Evolutionary conservation across 176 grass and related monocot genomes (phyloP).

Genomic region (Triticum timopheevii): DNA sequence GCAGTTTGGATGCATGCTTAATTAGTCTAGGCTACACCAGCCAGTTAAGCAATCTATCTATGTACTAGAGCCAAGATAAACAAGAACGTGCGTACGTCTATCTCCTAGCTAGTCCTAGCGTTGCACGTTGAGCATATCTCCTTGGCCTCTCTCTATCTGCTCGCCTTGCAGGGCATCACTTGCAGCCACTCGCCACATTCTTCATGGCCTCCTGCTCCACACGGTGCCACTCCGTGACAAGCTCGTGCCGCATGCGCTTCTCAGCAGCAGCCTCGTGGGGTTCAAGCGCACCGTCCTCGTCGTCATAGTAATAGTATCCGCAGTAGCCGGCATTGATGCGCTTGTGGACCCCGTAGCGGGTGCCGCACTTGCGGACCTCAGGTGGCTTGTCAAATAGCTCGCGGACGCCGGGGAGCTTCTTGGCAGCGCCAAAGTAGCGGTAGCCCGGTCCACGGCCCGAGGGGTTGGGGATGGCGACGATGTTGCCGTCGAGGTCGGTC

Average conservation of each 20-base stretch:
- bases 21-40: constrained; percentile 12
- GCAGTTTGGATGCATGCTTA: not conserved
- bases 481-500: constrained; percentile 95
- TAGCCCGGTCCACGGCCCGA: constrained; percentile 84
- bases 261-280: constrained; percentile 66
- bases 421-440: constrained; percentile 91
- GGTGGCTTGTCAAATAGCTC: constrained; percentile 97
- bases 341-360: constrained; percentile 85
- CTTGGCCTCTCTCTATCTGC: constrained; percentile 67
- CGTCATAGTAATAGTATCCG: constrained; percentile 61
- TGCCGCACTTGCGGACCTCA: constrained; percentile 67
- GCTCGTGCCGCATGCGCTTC: constrained; percentile 55
- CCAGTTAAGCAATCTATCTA: not conserved
- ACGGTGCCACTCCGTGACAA: constrained; percentile 62
- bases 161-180: constrained; percentile 61
- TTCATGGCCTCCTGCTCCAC: constrained; percentile 87
- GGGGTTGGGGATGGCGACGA: constrained; percentile 83
- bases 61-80: constrained; percentile 9
- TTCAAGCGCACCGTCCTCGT: constrained; percentile 90
- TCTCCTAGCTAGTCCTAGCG: constrained; percentile 19
- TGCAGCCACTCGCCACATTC: constrained; percentile 63
- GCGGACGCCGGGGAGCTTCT: constrained; percentile 84
- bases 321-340: constrained; percentile 81
- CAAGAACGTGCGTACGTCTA: not conserved
- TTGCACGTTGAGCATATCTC: constrained; percentile 87